A percentile compares a stretch with the other conserved stretches of the same genome.
These are phyloP conservation scores for Xylariaceae sp. DNA, from an alignment of 2,329 filamentous ascomycete genomes.

Conservation along the genomic window DNA sequence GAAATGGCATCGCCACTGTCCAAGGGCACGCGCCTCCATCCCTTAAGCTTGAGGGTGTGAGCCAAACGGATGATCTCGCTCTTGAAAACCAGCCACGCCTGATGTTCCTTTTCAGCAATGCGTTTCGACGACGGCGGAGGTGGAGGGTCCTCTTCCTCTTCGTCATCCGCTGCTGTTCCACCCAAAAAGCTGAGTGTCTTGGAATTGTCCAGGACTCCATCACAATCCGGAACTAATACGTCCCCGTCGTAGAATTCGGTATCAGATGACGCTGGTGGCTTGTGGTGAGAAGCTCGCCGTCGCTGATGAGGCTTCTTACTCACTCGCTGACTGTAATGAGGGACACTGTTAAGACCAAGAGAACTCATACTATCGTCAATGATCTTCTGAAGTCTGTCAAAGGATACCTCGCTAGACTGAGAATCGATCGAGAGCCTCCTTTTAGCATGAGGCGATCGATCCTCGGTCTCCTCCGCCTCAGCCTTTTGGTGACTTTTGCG, in stretches of 20 bases:
- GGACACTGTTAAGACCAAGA: constrained; percentile 44
- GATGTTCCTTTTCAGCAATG: constrained; percentile 59
- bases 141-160: constrained; percentile 18
- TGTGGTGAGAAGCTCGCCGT: constrained; percentile 39
- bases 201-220: constrained; percentile 81
- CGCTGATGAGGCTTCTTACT: constrained; percentile 39
- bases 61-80: constrained; percentile 83
- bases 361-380: constrained; percentile 60
- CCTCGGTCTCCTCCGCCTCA: constrained; percentile 18
- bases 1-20: constrained; percentile 63
- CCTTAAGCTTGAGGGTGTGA: constrained; percentile 84
- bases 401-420: constrained; percentile 63
- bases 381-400: constrained; percentile 78
- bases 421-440: constrained; percentile 56
- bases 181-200: constrained; percentile 76
- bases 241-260: constrained; percentile 83
- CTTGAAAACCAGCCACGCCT: constrained; percentile 83
- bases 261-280: constrained; percentile 60
- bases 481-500: constrained; percentile 37
- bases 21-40: constrained; percentile 79
- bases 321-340: constrained; percentile 39
- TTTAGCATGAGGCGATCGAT: constrained; percentile 10
- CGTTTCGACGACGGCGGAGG: constrained; percentile 38
- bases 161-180: constrained; percentile 41
- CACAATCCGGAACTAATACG: constrained; percentile 74